A percentile compares a stretch with the other conserved stretches of the same genome.
Conservation (phyloP, 805 yeast genomes). For the Suhomyces canberraensis region DNA sequence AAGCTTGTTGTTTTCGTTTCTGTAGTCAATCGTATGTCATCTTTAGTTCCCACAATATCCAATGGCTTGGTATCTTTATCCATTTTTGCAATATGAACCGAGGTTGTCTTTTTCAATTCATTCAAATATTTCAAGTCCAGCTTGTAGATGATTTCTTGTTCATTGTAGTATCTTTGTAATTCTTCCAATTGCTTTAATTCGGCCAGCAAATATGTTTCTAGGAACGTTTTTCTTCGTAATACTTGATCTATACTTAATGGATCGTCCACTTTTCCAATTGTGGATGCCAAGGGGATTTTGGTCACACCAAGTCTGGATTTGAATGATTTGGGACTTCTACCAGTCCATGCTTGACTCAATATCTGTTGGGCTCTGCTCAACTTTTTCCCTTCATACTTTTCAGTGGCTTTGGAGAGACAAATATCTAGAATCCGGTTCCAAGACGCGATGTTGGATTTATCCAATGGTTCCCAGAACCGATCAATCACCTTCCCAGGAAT, state of each 20-base stretch:
- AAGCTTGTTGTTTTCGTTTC: background rate
- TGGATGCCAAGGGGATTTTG: constrained; percentile 21
- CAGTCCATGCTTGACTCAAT: constrained; percentile 25
- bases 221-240: constrained; percentile 19
- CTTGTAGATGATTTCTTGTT: constrained; percentile 20
- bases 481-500: constrained; percentile 27
- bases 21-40: background rate
- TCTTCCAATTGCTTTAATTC: constrained; percentile 36
- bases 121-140: constrained; percentile 33
- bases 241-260: constrained; percentile 26
- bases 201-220: constrained; percentile 40
- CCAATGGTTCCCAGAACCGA: constrained; percentile 29
- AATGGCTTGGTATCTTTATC: background rate
- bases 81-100: constrained; percentile 4
- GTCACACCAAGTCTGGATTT: constrained; percentile 22
- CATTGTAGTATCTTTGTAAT: constrained; percentile 24
- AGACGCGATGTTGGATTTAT: constrained; percentile 11
- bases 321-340: constrained; percentile 19
- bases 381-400: constrained; percentile 17
- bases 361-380: constrained; percentile 21
- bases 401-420: constrained; percentile 24
- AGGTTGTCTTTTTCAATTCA: constrained; percentile 27
- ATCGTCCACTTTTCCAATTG: constrained; percentile 13
- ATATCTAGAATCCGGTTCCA: constrained; percentile 24
- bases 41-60: background rate